Evolutionary conservation across 148 eudicot species (phyloP), one percentile per base, ranked within the genome.

Genomic region (Camellia lanceoleosa): DNA sequence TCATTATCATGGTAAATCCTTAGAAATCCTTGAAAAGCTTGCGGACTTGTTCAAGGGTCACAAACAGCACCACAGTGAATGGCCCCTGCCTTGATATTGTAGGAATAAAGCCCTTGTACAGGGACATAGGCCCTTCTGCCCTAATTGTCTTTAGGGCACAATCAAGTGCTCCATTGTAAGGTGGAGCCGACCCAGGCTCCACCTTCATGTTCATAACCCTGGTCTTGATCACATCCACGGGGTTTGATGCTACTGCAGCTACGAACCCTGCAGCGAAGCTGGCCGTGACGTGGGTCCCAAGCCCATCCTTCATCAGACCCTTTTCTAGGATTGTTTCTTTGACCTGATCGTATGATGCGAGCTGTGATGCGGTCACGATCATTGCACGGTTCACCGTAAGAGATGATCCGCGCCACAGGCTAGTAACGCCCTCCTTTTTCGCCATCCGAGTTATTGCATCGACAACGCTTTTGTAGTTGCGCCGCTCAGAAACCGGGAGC

Each of bases 361-460:
- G 74, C 81, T 89, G 91, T 0, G 91, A 84, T 2, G 91, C 89
- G 0, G 91, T 86, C 54, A 89, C 89, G 16, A 89, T 75, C 91
- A 89, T 89, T 2, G 91, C 91, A 16, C 91, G 89, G 87, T 86
- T 84, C 80, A 89, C 91, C 56, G 91, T 89, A 13, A 89, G 83
- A 0, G 89, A 84, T 5, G 89, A 89, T 2, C 91, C 91, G 54
- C 89, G 86, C 91, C 91, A 89, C 79, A 89, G 83, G 80, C 89
- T 86, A 52, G 86, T 44, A 2, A 84, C 23, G 3, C 91, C 91
- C 52, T 86, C 91, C 11, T 76, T 75, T 49, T n/a, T 81, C 0
- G 61, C 19, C 91, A 89, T 89, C 9, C 78, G 82, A 0, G 83
- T 68, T 0, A 89, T 81, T 0, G 89, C 88, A 61, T 89, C 91